Evolutionary conservation across 2,329 filamentous ascomycete species (phyloP).

Genomic region (Diaporthe australafricana): DNA sequence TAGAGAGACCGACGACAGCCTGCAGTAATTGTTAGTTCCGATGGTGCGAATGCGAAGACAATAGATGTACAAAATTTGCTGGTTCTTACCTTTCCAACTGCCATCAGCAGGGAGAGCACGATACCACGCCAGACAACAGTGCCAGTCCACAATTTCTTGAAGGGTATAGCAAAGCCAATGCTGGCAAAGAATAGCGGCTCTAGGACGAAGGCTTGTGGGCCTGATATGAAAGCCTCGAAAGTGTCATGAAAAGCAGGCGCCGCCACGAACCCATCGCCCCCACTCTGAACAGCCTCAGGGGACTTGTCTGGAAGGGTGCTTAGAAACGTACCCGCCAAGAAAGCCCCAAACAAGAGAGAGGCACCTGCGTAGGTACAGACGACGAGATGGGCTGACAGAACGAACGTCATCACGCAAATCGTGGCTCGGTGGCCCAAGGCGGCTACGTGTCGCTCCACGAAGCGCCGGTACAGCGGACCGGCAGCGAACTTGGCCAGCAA

Average conservation of each 20-base stretch:
- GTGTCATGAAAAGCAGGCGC: slow-evolving; percentile 52
- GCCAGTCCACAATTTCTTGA: slow-evolving; percentile 64
- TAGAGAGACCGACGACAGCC: slow-evolving; percentile 38
- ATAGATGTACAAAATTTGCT: not conserved
- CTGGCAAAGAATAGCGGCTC: slow-evolving; percentile 69
- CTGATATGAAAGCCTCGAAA: slow-evolving; percentile 51
- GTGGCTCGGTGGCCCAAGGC: slow-evolving; percentile 45
- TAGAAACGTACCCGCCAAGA: slow-evolving; percentile 53
- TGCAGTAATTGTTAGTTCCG: not conserved
- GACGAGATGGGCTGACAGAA: slow-evolving; percentile 43
- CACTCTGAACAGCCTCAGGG: slow-evolving; percentile 47
- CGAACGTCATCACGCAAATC: slow-evolving; percentile 48
- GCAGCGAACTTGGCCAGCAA: slow-evolving; percentile 52
- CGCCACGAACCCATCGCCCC: slow-evolving; percentile 49
- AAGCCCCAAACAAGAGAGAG: slow-evolving; percentile 52
- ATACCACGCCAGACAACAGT: slow-evolving; percentile 66
- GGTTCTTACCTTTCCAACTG: slow-evolving; percentile 51
- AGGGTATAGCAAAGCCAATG: slow-evolving; percentile 71
- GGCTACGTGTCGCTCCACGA: slow-evolving; percentile 48
- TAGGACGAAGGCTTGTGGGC: slow-evolving; percentile 56
- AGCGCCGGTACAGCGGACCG: slow-evolving; percentile 49
- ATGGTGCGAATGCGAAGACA: too few relatives aligned
- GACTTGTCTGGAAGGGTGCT: slow-evolving; percentile 51
- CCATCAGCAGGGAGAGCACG: slow-evolving; percentile 68
- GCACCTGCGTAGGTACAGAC: slow-evolving; percentile 52